Conservation (phyloP, 805 yeast genomes). For the Metschnikowia gruessii region DNA sequence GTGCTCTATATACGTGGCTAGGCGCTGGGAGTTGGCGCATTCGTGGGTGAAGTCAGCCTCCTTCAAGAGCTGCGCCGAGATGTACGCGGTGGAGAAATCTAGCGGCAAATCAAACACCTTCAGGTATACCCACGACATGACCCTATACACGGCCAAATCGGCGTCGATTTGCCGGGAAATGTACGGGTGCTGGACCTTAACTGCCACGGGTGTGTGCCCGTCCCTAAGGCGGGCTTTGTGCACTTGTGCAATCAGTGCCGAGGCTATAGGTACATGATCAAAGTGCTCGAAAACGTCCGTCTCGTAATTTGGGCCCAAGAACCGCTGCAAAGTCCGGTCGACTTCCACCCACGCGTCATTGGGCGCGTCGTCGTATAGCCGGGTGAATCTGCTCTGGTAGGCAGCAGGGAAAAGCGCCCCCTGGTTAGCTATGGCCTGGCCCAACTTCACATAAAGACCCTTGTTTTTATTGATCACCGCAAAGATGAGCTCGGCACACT, state of each 20-base stretch:
- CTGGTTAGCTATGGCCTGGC: conserved; percentile 79
- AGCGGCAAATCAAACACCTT: conserved; percentile 64
- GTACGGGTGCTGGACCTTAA: conserved; percentile 64
- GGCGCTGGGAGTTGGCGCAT: conserved; percentile 46
- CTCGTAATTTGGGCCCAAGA: conserved; percentile 44
- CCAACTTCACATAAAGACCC: conserved; percentile 67
- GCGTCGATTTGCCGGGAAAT: conserved; percentile 57
- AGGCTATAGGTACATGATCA: conserved; percentile 61
- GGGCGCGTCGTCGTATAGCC: conserved; percentile 69
- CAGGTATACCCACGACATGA: conserved; percentile 52
- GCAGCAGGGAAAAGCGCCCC: conserved; percentile 64
- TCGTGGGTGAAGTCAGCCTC: conserved; percentile 66
- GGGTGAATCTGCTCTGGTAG: conserved; percentile 54
- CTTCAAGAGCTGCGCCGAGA: conserved; percentile 52
- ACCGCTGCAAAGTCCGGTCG: conserved; percentile 38
- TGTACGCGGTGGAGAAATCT: conserved; percentile 51
- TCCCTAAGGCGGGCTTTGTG: conserved; percentile 48
- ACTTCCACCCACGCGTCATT: conserved; percentile 48
- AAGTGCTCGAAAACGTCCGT: conserved; percentile 40
- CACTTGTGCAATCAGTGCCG: conserved; percentile 75
- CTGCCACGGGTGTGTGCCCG: conserved; percentile 53
- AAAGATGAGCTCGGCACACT: conserved; percentile 45
- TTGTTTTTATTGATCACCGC: conserved; percentile 32
- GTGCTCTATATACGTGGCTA: conserved; percentile 35
- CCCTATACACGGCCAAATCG: conserved; percentile 58